Evolutionary conservation across 176 grass and related monocot species (phyloP).

Genomic region (Alloteropsis semialata): DNA sequence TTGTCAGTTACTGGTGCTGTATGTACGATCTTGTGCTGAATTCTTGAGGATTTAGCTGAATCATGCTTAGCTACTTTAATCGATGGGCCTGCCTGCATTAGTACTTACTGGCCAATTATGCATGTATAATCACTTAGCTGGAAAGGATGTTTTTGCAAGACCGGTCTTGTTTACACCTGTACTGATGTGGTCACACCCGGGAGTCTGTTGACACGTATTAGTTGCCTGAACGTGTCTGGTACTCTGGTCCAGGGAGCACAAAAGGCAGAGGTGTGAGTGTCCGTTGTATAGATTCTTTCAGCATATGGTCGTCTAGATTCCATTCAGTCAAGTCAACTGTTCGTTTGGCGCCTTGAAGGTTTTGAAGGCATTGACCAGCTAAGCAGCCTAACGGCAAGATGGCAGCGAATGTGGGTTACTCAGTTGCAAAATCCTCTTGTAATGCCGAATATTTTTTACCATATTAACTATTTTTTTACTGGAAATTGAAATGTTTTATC

Average conservation of each 20-base stretch:
- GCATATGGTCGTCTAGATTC: background rate
- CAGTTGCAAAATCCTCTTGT: background rate
- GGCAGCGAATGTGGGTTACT: background rate
- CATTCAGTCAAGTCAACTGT: background rate
- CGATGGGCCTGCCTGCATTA: background rate
- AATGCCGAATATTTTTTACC: background rate
- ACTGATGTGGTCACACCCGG: background rate
- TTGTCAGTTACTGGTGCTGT: constrained; percentile 7
- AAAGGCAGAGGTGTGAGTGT: background rate
- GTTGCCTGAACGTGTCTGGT: background rate
- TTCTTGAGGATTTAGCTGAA: constrained; percentile 6
- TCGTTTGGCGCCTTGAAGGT: background rate
- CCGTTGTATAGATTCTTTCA: background rate
- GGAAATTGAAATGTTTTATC: too few relatives aligned
- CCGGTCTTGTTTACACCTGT: background rate
- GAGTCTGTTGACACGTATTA: background rate
- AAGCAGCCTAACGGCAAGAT: background rate
- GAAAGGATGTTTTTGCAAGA: background rate
- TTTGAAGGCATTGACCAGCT: background rate
- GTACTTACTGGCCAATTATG: background rate
- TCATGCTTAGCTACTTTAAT: background rate
- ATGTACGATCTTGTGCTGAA: constrained; percentile 26
- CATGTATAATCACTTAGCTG: background rate
- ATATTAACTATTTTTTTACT: background rate
- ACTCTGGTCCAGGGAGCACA: background rate